These are phyloP conservation scores for Populus hybrid DNA, from an alignment of 441 rosid species.

Conservation along the genomic window DNA sequence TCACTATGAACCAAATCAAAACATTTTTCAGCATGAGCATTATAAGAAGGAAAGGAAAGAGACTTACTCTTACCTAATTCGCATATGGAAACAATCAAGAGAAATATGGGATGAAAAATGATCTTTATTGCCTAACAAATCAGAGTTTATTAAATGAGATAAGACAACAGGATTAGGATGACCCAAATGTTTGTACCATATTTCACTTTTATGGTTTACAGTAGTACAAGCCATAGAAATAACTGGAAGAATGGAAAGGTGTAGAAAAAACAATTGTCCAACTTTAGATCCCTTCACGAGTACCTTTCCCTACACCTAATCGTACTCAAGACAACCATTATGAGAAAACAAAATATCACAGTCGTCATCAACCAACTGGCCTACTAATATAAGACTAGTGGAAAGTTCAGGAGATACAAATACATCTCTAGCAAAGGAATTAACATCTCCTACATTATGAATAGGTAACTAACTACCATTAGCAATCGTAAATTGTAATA, in stretches of 20 bases:
- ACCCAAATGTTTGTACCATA: too few species aligned
- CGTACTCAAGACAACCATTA: too few species aligned
- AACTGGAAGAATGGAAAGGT: neutral
- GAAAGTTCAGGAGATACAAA: neutral
- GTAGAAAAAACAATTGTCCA: neutral
- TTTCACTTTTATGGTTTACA: too few species aligned
- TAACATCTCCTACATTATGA: neutral
- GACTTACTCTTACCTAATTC: neutral
- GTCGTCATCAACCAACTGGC: neutral
- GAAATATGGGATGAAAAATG: neutral
- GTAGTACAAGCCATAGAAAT: neutral
- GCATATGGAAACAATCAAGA: neutral
- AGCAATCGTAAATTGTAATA: neutral
- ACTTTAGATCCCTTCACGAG: too few species aligned
- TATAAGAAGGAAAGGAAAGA: neutral
- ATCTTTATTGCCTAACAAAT: too few species aligned
- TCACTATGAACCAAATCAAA: slow-evolving; percentile 7
- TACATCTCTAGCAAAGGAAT: too few species aligned
- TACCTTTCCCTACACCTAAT: too few species aligned
- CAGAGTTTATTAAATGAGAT: too few species aligned
- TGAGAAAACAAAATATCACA: neutral
- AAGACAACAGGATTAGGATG: too few species aligned
- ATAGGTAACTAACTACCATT: neutral
- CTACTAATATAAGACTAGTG: too few species aligned
- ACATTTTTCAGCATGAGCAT: too few species aligned